Base-by-base conservation (phyloP, 352 stramenopile genomes). In the Globisporangium megalacanthum region DNA sequence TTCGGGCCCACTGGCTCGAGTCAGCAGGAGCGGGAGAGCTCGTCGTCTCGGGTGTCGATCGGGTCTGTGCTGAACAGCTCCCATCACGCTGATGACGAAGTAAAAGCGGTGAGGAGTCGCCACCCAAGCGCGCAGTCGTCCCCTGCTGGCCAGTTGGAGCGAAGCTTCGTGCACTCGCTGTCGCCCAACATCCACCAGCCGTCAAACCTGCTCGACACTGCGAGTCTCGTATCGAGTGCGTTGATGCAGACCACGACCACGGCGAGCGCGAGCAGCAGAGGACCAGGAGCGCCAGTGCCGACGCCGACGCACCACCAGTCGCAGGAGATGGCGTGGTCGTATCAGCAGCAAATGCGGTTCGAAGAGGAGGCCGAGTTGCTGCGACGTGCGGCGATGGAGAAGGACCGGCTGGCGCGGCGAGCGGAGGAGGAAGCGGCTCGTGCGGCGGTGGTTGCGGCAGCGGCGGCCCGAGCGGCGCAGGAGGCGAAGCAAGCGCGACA, bases 381-480 rank as follows among this genome's bases (percentile, higher is more conserved):
- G 11, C 75, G 79, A 10, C 71, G 78, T 35, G 72, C 69, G 11
- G 77, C 75, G 22, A 72, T 79, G 56, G 77, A 88, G 52, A 88
- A 88, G 50, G 75, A 88, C 29, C 64, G 70, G 29, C 52, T 84
- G 10, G 79, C 83, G 50, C 75, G 86, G 45, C 76, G 76, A 9
- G 85, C 85, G 3, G 83, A 95, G 57, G 85, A 95, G 71, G 85
- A 95, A 42, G 85, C 85, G 11, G 77, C 81, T 25, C 70, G 81
- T 29, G 85, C 85, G 15, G 79, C 82, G 11, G 83, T 78, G 1
- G 83, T 78, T 0, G 85, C 85, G 0, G 81, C 78, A 0, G 85
- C 80, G 4, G 85, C 85, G 10, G 83, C 85, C 0, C 69, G 81
- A 46, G 84, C 84, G 6, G 69, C 91, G 2, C 82, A 92, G 39